Evolutionary conservation across 805 yeast species (phyloP).

Genomic region (Nakazawaea ishiwadae): DNA sequence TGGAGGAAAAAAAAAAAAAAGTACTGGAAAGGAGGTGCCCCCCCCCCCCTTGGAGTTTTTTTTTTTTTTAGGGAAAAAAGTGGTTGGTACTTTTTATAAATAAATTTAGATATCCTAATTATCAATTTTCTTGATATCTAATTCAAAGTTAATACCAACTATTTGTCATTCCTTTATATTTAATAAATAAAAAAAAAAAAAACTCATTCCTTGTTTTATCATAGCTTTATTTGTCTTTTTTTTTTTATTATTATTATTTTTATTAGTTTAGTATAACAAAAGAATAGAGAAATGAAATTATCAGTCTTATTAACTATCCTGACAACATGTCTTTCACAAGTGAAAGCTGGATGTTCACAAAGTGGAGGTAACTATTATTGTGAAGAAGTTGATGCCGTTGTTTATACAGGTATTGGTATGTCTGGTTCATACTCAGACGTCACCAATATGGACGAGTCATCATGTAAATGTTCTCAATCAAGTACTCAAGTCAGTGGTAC

Average conservation of each 20-base stretch:
- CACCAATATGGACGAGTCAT: constrained; percentile 53
- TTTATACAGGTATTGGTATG: constrained; percentile 72
- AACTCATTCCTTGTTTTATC: neutral
- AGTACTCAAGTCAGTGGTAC: constrained; percentile 60
- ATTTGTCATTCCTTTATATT: constrained; percentile 7
- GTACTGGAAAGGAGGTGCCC: too few relatives aligned
- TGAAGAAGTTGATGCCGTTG: constrained; percentile 58
- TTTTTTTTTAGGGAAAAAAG: too few relatives aligned
- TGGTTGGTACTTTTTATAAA: neutral
- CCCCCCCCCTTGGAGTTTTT: too few relatives aligned
- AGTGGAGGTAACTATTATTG: constrained; percentile 78
- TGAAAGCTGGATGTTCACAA: constrained; percentile 22
- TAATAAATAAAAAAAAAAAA: neutral
- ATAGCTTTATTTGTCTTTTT: neutral
- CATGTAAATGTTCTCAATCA: constrained; percentile 68
- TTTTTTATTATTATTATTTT: neutral
- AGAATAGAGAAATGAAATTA: constrained; percentile 15
- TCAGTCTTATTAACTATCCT: constrained; percentile 19
- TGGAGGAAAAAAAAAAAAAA: neutral
- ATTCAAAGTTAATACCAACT: constrained; percentile 2
- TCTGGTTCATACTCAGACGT: constrained; percentile 82
- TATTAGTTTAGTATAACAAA: neutral
- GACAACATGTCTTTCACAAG: too few relatives aligned
- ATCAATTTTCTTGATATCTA: neutral
- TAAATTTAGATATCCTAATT: neutral